Evolutionary conservation across 495 filamentous ascomycete genomes (phyloP).

Genomic region (Penicillium odoratum): DNA sequence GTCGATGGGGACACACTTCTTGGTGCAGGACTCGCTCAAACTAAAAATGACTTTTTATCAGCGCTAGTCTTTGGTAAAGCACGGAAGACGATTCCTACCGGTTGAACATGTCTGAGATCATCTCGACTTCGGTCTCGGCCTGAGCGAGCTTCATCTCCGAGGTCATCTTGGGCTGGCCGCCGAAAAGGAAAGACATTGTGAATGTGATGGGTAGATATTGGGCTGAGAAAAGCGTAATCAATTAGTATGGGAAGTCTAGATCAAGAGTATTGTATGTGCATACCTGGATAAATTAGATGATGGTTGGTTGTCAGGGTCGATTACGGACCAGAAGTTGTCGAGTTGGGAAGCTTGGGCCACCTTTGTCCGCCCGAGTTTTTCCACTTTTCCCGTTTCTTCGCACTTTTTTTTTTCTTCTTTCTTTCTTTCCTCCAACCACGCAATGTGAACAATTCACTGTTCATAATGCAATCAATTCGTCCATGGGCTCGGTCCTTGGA

Average conservation of each 20-base stretch:
- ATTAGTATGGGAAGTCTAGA: neutral
- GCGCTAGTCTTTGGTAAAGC: neutral
- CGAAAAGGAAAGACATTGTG: constrained; percentile 95
- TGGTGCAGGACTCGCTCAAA: constrained; percentile 80
- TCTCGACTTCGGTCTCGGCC: constrained; percentile 89
- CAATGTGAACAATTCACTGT: constrained; percentile 22
- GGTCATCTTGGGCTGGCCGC: constrained; percentile 78
- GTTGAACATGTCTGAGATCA: constrained; percentile 95
- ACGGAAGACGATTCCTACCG: constrained; percentile 53
- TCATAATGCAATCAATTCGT: constrained; percentile 41
- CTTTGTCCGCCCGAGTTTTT: constrained; percentile 15
- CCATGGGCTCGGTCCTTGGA: constrained; percentile 31
- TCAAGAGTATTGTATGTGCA: neutral
- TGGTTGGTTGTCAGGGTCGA: constrained; percentile 11
- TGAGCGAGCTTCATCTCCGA: constrained; percentile 94
- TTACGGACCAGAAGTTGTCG: constrained; percentile 16
- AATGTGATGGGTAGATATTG: constrained; percentile 11
- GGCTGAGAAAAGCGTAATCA: constrained; percentile 4
- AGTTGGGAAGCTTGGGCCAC: constrained; percentile 39
- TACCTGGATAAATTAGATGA: constrained; percentile 9
- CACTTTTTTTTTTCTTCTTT: constrained; percentile 20
- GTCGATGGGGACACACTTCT: constrained; percentile 86
- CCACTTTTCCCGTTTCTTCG: constrained; percentile 25
- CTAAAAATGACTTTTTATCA: constrained; percentile 40
- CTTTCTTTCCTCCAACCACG: constrained; percentile 16